phyloP scores from a whole-genome alignment of 768 basidiomycete genomes.

The Lentinula boryana region DNA sequence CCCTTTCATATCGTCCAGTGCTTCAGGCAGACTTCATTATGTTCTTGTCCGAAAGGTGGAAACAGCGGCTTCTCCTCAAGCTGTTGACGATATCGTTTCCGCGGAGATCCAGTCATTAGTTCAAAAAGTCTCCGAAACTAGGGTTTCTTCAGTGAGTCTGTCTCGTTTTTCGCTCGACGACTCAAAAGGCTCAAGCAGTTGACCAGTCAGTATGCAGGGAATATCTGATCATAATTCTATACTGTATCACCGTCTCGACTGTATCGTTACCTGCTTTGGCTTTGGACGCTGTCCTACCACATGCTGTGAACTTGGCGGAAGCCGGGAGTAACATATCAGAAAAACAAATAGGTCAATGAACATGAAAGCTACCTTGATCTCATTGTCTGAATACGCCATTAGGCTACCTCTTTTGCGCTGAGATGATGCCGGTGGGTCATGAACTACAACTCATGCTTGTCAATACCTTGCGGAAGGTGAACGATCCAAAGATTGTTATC shows the following conservation, averaged over 20 bases:
- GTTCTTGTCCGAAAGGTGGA: conserved; percentile 71
- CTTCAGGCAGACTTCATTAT: conserved; percentile 71
- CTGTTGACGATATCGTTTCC: conserved; percentile 55
- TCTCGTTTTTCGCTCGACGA: conserved; percentile 5
- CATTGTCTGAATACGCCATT: conserved; percentile 1
- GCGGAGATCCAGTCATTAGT: conserved; percentile 55
- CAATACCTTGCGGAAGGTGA: conserved; percentile 79
- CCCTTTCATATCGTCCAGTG: conserved; percentile 74
- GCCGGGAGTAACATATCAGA: conserved; percentile 53
- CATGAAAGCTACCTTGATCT: not conserved
- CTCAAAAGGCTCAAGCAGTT: conserved; percentile 9
- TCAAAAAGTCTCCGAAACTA: conserved; percentile 42
- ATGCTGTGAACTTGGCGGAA: conserved; percentile 75
- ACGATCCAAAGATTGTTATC: not conserved
- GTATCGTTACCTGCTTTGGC: conserved; percentile 35
- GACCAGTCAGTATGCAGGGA: conserved; percentile 61
- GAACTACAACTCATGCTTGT: conserved; percentile 80
- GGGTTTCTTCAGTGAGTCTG: conserved; percentile 45
- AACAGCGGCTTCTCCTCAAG: conserved; percentile 45
- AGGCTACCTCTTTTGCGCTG: conserved; percentile 79
- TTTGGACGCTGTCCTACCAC: conserved; percentile 67
- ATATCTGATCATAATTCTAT: conserved; percentile 60
- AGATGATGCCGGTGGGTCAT: conserved; percentile 62
- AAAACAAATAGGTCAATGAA: conserved; percentile 59
- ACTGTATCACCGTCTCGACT: conserved; percentile 53